These are phyloP conservation scores for Sphaerobolus stellatus DNA, from an alignment of 1,284 basidiomycete genomes.

Conservation along the genomic window DNA sequence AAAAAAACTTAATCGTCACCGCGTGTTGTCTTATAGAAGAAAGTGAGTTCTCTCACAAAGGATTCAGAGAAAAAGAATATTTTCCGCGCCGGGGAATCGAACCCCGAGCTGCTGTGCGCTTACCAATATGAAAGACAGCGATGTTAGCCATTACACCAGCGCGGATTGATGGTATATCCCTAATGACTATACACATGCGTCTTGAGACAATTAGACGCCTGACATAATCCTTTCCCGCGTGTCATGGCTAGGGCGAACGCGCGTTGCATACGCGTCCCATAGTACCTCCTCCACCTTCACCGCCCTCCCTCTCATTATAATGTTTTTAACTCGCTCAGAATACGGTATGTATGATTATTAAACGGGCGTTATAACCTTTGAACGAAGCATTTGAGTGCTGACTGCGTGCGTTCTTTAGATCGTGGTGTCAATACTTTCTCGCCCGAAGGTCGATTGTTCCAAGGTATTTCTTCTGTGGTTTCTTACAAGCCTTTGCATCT, in stretches of 20 bases:
- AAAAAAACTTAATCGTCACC: too few relatives aligned
- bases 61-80: not conserved
- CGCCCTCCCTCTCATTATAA: constrained; percentile 26
- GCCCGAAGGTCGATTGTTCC: constrained; percentile 92
- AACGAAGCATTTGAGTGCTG: constrained; percentile 1
- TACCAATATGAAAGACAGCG: constrained; percentile 8
- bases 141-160: constrained; percentile 17
- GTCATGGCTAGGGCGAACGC: too few relatives aligned
- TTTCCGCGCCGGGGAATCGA: constrained; percentile 16
- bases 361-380: not conserved
- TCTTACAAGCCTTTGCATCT: constrained; percentile 15
- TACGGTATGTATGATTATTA: constrained; percentile 57
- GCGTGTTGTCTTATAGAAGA: too few relatives aligned
- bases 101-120: constrained; percentile 15
- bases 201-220: too few relatives aligned
- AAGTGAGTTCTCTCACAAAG: too few relatives aligned
- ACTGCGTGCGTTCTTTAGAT: constrained; percentile 50
- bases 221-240: too few relatives aligned
- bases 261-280: too few relatives aligned
- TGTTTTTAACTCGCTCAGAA: constrained; percentile 94
- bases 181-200: not conserved
- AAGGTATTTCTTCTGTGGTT: constrained; percentile 52
- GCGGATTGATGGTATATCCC: not conserved
- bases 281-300: not conserved
- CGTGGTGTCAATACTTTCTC: constrained; percentile 99